phyloP scores from a whole-genome alignment of 192 early-diverging fungal species.

The Coemansia sp. region DNA sequence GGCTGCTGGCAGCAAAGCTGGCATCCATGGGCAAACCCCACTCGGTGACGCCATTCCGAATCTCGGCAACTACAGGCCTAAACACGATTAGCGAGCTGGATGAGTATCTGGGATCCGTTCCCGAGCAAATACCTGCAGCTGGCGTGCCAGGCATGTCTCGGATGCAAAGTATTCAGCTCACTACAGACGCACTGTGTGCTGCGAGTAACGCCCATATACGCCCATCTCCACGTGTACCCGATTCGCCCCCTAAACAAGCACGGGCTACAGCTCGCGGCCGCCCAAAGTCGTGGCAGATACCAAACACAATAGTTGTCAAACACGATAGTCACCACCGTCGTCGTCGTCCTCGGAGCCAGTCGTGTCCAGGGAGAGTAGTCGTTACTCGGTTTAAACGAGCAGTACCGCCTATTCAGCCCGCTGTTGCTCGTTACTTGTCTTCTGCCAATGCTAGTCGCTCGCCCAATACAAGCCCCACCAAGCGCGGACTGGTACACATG shows the following conservation, averaged over 20 bases:
- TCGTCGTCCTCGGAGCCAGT: constrained; percentile 16
- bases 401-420: constrained; percentile 23
- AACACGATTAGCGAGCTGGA: neutral
- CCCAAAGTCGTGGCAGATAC: neutral
- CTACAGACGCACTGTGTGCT: neutral
- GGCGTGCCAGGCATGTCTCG: neutral
- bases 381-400: constrained; percentile 3
- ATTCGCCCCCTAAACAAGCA: neutral
- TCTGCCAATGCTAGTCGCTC: constrained; percentile 15
- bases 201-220: neutral
- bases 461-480: neutral
- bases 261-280: neutral
- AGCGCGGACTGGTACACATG: neutral
- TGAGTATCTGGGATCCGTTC: neutral
- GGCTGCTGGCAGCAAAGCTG: constrained; percentile 16
- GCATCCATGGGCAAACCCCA: neutral
- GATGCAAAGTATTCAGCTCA: neutral
- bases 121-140: neutral
- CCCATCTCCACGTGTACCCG: neutral
- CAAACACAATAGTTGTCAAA: neutral
- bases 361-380: constrained; percentile 15
- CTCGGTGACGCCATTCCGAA: neutral
- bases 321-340: neutral
- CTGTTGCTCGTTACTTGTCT: constrained; percentile 25
- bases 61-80: neutral